A percentile compares a stretch with the other conserved stretches of the same genome.
Evolutionary conservation across 2,329 filamentous ascomycete genomes (phyloP).

Genomic region (Colletotrichum salicis): DNA sequence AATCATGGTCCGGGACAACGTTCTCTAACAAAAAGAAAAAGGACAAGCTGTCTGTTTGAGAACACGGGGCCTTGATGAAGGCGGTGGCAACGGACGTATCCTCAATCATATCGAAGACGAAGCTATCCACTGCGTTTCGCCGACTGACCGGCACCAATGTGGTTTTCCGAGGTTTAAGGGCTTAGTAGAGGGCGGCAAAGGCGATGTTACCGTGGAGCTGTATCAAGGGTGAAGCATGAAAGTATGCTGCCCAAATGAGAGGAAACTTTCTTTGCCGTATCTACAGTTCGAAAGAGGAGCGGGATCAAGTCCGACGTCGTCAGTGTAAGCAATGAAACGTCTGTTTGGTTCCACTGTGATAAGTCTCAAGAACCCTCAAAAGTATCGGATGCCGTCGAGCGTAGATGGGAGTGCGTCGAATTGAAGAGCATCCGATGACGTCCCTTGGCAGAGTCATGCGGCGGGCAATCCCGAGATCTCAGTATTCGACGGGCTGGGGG

Average conservation of each 20-base stretch:
- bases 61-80: background rate
- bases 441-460: background rate
- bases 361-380: background rate
- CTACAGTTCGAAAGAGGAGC: background rate
- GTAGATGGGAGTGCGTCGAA: background rate
- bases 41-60: background rate
- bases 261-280: background rate
- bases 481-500: background rate
- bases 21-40: background rate
- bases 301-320: background rate
- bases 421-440: background rate
- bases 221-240: background rate
- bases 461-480: background rate
- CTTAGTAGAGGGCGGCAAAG: too few species aligned
- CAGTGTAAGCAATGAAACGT: background rate
- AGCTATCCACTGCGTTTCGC: background rate
- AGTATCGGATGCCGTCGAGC: background rate
- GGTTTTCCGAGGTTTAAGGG: too few species aligned
- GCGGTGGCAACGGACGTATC: background rate
- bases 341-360: background rate
- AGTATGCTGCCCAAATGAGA: background rate
- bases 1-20: background rate
- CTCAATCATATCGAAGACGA: background rate
- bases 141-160: background rate
- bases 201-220: background rate